Percentiles rank a stretch among this genome's conserved stretches.
These are phyloP conservation scores for Claviceps digitariae DNA, from an alignment of 2,329 filamentous ascomycete genomes.

Conservation along the genomic window DNA sequence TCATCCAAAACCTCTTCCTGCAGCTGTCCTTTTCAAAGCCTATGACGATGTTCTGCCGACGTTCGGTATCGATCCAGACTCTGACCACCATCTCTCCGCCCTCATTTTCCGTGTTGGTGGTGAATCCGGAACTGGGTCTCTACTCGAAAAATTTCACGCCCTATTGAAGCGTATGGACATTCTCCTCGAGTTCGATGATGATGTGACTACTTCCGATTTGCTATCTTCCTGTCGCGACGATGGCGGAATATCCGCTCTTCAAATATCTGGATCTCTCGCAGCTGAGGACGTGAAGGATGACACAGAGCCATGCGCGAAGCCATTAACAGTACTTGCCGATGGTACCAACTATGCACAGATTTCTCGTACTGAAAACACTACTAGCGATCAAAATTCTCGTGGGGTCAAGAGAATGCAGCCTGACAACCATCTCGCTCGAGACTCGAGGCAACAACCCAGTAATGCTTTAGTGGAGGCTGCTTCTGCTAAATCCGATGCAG, in stretches of 20 bases:
- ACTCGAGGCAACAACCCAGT: neutral
- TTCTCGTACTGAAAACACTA: neutral
- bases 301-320: neutral
- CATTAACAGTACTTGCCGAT: no score
- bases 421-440: neutral
- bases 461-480: neutral
- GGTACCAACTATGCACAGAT: neutral
- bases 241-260: neutral
- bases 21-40: constrained; percentile 65
- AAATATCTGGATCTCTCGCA: neutral
- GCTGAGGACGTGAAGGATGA: neutral
- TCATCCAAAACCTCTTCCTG: constrained; percentile 52
- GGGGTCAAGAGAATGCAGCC: neutral
- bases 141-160: constrained; percentile 57
- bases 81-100: constrained; percentile 62
- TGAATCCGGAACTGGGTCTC: constrained; percentile 38
- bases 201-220: constrained; percentile 9
- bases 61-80: constrained; percentile 55
- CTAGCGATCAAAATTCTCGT: neutral
- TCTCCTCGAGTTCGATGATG: constrained; percentile 46
- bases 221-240: neutral
- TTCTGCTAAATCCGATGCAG: neutral
- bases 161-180: constrained; percentile 59
- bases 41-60: constrained; percentile 65
- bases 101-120: constrained; percentile 70